Evolutionary conservation across 768 basidiomycete genomes (phyloP), one percentile per base, ranked within the genome.

Genomic region (Pleurotus salmoneostramineus): DNA sequence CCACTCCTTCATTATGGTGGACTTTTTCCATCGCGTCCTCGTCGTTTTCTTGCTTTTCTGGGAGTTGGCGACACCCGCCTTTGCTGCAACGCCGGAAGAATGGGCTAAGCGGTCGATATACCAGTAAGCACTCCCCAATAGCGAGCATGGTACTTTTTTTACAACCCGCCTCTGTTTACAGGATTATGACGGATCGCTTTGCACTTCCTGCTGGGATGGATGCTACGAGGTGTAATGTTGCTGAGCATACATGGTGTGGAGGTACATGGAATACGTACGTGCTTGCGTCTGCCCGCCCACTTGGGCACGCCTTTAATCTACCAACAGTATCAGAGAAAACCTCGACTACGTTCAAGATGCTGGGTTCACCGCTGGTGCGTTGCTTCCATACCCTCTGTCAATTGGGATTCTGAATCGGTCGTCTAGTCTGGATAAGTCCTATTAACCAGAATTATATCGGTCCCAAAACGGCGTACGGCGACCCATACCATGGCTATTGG

Each of bases 401-500:
- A 33, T 10, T 56, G 40, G 12, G 43, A 27, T 27, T 27, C 56
- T 37, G 35, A 40, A 21, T 61, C 15, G 14, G 32, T 32, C 56
- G 56, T 57, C 12, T 59, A 86, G 86, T 92, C 47, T 93, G 91
- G 91, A 92, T 91, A 59, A 89, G 87, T 60, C 92, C 91, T 8
- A 81, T 93, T 14, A 85, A 82, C 58, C 81, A 91, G 70, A 92
- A 92, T 67, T 91, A 88, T 60, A 71, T 88, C 37, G 89, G 89
- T 0, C 82, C 86, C 10, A 67, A 80, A 48, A 84, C 89, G 2
- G 73, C 82, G 0, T 93, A 92, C 67, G 90, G 91, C 15, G 88
- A 91, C 64, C 73, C 93, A 12, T 94, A 94, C 71, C 91, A 93
- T 64, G 91, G 91, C 14, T 93, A 93, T 71, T 93, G 92, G 91